Base-by-base conservation (phyloP, 2,329 filamentous ascomycete genomes). In the Aspergillus oerlinghausenensis region DNA sequence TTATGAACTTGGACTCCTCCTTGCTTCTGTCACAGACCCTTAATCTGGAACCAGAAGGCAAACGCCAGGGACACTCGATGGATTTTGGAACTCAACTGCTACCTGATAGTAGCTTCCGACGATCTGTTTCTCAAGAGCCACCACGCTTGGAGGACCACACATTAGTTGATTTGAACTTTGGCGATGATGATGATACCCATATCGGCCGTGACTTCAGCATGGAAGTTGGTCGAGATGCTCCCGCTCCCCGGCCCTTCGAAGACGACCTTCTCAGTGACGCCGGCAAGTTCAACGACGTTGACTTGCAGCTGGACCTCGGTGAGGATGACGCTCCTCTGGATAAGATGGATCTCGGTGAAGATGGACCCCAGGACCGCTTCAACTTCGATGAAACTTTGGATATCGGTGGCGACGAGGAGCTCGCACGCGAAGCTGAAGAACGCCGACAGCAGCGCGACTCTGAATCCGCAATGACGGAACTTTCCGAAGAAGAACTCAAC, bases 221-320 rank as follows among this genome's bases (percentile, higher is more conserved):
- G 57, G 94, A 99, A 86, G 82, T 91, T 65, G 94, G 93, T 68
- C 89, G 93, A 86, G 88, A 96, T 64, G 92, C 89, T 21, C 87
- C 89, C 4, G 80, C 84, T 17, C 80, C 88, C 25, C 81, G 84
- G 49, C 79, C 85, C 1, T 75, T 87, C 21, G 89, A 74, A 61
- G 79, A 75, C 53, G 77, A 80, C 62, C 71, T 79, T 28, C 75
- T 79, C 55, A 78, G 79, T 54, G 76, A 90, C 62, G 87, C 90
- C 42, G 86, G 89, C 62, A 84, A 92, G 53, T 71, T 81, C 42
- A 80, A 82, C 51, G 82, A 82, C 55, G 80, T 86, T 35, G 79
- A 79, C 47, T 69, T 84, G 28, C 65, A 60, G 29, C 57, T 75
- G 32, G 80, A 84, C 57, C 65, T 80, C 52, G 77, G 75, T 9